These are phyloP conservation scores for Ettlia oleoabundans DNA, from an alignment of 139 green algal genomes.

Conservation along the genomic window DNA sequence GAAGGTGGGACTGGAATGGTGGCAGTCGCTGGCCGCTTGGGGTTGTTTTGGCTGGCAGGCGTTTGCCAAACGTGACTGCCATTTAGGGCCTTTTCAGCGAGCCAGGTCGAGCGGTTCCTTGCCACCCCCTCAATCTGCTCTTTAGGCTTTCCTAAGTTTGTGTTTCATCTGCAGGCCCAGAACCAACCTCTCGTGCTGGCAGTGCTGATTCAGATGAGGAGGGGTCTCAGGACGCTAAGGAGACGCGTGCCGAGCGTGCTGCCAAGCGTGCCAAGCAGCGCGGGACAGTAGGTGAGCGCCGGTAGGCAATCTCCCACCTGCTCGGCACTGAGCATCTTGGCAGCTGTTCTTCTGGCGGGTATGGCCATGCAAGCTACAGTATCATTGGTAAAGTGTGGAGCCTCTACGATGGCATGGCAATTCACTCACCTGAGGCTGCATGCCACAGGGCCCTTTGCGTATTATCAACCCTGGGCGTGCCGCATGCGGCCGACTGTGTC, in stretches of 20 bases:
- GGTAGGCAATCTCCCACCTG: background rate
- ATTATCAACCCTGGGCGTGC: too few relatives aligned
- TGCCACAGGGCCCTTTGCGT: too few relatives aligned
- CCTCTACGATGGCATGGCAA: background rate
- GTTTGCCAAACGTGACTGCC: background rate
- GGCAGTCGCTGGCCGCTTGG: background rate
- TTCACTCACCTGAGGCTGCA: background rate
- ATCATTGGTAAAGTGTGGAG: background rate
- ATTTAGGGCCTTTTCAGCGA: background rate
- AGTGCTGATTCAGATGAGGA: background rate
- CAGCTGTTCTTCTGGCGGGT: too few relatives aligned
- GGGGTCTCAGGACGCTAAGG: background rate
- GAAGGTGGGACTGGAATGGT: conserved; percentile 1
- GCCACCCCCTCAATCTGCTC: too few relatives aligned
- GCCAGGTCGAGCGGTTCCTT: background rate
- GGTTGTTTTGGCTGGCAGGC: background rate
- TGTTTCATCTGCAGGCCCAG: background rate
- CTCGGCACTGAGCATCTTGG: background rate
- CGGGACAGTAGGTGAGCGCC: background rate
- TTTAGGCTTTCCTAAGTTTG: background rate
- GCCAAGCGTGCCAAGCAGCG: conserved; percentile 8
- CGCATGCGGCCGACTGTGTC: too few relatives aligned
- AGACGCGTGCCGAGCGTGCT: conserved; percentile 14
- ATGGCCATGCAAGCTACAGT: background rate
- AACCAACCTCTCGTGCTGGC: background rate